Evolutionary conservation across 2,329 filamentous ascomycete species (phyloP).

Genomic region (Curvularia verruculosa): DNA sequence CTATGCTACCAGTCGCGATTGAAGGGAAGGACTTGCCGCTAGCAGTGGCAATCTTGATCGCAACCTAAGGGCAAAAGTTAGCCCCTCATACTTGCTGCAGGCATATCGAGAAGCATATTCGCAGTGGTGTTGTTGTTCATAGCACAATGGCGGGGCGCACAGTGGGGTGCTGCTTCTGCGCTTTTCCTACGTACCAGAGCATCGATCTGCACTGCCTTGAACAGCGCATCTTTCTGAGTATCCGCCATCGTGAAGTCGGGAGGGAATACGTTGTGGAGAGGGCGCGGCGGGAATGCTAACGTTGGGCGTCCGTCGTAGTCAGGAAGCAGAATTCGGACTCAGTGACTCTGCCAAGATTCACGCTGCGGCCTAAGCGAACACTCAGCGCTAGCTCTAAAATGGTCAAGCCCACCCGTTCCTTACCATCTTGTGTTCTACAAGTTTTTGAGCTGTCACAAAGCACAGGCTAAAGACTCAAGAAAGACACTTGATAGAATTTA

Average conservation of each 20-base stretch:
- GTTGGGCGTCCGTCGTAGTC: conserved; percentile 29
- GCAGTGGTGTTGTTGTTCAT: conserved; percentile 3
- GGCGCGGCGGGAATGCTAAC: conserved; percentile 22
- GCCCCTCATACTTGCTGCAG: conserved; percentile 10
- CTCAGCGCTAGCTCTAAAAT: conserved; percentile 15
- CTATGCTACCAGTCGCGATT: conserved; percentile 84
- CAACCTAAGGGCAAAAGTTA: conserved; percentile 65
- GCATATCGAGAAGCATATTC: neutral
- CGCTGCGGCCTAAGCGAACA: conserved; percentile 21
- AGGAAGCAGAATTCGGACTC: conserved; percentile 24
- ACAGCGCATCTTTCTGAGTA: conserved; percentile 56
- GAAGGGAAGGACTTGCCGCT: conserved; percentile 87
- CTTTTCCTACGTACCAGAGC: conserved; percentile 73
- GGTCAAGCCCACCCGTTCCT: conserved; percentile 4
- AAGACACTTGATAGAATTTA: neutral
- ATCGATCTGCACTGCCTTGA: conserved; percentile 91
- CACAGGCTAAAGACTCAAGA: neutral
- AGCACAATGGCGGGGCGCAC: conserved; percentile 36
- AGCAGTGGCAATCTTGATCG: conserved; percentile 98
- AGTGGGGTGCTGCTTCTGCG: conserved; percentile 42
- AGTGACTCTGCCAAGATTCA: conserved; percentile 32
- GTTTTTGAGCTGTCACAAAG: neutral
- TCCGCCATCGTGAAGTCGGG: conserved; percentile 45
- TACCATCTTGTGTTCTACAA: neutral
- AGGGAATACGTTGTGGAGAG: conserved; percentile 14